These are phyloP conservation scores for Clitopilus hobsonii DNA, from an alignment of 768 basidiomycete genomes.

Conservation along the genomic window DNA sequence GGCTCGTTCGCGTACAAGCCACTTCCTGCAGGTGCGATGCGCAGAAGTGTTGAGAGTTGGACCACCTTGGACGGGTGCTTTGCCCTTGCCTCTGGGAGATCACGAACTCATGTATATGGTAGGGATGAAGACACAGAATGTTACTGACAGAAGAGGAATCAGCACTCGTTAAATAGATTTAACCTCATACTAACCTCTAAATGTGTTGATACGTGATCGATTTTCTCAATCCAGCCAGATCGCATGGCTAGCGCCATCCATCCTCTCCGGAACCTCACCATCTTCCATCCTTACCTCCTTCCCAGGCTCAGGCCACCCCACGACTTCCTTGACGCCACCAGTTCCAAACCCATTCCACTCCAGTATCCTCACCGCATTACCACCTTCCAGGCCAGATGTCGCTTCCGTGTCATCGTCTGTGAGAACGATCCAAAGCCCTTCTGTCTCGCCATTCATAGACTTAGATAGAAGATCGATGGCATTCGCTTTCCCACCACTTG, in stretches of 20 bases:
- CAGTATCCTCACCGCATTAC: constrained; percentile 37
- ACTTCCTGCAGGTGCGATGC: not conserved
- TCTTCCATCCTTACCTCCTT: constrained; percentile 3
- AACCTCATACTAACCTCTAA: not conserved
- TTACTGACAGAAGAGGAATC: not conserved
- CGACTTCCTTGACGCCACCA: constrained; percentile 33
- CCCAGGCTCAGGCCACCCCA: constrained; percentile 32
- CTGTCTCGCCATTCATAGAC: constrained; percentile 10
- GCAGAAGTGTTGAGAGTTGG: not conserved
- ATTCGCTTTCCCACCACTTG: constrained; percentile 48
- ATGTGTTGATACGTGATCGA: not conserved
- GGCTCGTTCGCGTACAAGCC: not conserved
- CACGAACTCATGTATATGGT: no score
- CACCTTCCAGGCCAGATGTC: constrained; percentile 17
- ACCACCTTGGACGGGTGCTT: not conserved
- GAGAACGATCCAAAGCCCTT: constrained; percentile 41
- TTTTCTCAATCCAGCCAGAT: constrained; percentile 39
- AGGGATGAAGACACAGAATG: not conserved
- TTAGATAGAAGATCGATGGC: constrained; percentile 41
- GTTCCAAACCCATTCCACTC: constrained; percentile 46
- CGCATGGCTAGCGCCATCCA: constrained; percentile 47
- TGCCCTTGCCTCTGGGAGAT: no score
- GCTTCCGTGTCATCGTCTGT: constrained; percentile 41
- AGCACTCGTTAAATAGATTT: not conserved
- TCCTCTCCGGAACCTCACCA: constrained; percentile 14